Base-by-base conservation (phyloP, 2,329 filamentous ascomycete species). In the Fusarium illudens region DNA sequence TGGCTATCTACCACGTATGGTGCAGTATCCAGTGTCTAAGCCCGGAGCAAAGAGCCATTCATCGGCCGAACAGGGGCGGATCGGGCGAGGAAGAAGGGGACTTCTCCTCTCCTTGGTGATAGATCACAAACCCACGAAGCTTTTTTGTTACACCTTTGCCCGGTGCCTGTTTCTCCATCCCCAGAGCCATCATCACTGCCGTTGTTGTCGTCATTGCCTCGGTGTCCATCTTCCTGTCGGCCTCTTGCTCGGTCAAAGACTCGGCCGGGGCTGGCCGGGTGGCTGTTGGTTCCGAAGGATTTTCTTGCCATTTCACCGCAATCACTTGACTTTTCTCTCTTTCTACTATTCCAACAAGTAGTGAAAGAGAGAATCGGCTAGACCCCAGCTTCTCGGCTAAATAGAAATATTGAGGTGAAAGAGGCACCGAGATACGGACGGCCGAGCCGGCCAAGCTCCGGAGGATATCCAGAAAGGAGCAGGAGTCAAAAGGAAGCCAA, bases 341-440 rank as follows among this genome's bases (percentile, higher is more conserved):
- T 11, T 20, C 62, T 25, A 48, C 22, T 17, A 11, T 19, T 13
- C 53, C 27, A 42, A 19, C 13, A 39, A 46, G 22, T 4, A 27
- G 5, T 27, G 25, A 27, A 27, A 27, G 11, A 8, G 30, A 36
- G 27, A 37, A 42, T 59, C 57, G 63, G 59, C 57, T 34, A 52
- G 46, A 53, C 59, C 55, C 65, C 68, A 50, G 50, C 48, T 56
- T 68, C 62, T 68, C 58, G 70, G 70, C 70, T 72, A 72, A 72
- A 73, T 73, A 59, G 39, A 72, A 60, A 49, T 50, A 44, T 60
- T 66, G 52, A 58, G 63, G 58, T 68, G 65, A 61, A 65, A 46
- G 39, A 46, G 39, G 27, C 22, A 59, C 70, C 70, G 68, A 72
- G 65, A 72, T 71, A 73, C 68, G 57, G 55, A 72, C 64, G 70